These are phyloP conservation scores for Bryum argenteum DNA, from an alignment of 225 moss, liverwort and hornwort genomes.

Conservation along the genomic window DNA sequence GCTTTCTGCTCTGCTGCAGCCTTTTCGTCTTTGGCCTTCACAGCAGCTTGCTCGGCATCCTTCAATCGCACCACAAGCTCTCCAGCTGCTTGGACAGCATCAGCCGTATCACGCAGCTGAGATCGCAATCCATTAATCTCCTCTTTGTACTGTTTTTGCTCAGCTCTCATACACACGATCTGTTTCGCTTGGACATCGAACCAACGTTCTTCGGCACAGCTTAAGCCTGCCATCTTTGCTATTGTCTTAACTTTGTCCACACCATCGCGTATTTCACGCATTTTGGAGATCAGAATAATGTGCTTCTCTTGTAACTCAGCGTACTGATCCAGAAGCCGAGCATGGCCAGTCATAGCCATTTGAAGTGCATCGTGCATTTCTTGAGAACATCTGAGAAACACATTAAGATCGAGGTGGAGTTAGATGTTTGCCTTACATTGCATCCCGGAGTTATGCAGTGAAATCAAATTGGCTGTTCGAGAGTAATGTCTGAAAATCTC, in stretches of 20 bases:
- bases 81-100: conserved; percentile 92
- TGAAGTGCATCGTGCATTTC: conserved; percentile 85
- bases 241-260: conserved; percentile 55
- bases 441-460: not conserved
- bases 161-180: conserved; percentile 55
- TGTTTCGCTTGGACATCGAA: conserved; percentile 72
- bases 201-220: conserved; percentile 66
- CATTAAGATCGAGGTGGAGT: not conserved
- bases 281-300: conserved; percentile 57
- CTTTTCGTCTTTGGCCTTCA: conserved; percentile 55
- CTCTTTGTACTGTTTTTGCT: conserved; percentile 60
- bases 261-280: conserved; percentile 71
- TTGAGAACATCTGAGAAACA: conserved; percentile 47
- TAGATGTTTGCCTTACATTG: not conserved
- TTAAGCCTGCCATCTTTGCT: conserved; percentile 74
- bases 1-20: conserved; percentile 22
- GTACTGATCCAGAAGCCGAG: conserved; percentile 80
- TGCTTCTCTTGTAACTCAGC: conserved; percentile 91
- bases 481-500: no score
- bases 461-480: no score
- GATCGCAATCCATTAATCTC: conserved; percentile 62
- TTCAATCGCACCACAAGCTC: conserved; percentile 82
- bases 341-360: conserved; percentile 92
- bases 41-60: conserved; percentile 77
- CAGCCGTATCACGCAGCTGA: conserved; percentile 80